Conservation (phyloP, 768 basidiomycete genomes). For the Lactarius hengduanensis region DNA sequence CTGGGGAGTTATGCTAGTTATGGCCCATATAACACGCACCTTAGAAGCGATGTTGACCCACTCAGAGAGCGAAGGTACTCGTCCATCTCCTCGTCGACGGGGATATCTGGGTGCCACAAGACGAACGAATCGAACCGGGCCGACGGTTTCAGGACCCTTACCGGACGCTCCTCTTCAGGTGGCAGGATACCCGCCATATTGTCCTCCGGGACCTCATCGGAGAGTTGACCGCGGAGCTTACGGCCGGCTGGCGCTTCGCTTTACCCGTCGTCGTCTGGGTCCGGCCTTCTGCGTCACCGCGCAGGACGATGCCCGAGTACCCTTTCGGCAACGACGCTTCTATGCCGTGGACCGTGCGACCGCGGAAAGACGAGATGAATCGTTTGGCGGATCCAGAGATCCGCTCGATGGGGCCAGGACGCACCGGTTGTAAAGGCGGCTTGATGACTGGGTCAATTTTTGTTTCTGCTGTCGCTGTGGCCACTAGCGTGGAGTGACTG, state of each 20-base stretch:
- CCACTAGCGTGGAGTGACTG: neutral
- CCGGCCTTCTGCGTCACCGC: conserved; percentile 31
- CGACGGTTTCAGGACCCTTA: conserved; percentile 45
- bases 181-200: conserved; percentile 27
- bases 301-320: conserved; percentile 65
- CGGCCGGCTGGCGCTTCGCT: conserved; percentile 32
- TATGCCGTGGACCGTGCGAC: conserved; percentile 69
- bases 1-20: too few relatives aligned
- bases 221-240: conserved; percentile 32
- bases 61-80: conserved; percentile 70
- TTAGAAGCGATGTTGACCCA: conserved; percentile 66
- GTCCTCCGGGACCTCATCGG: conserved; percentile 28
- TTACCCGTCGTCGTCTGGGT: conserved; percentile 32
- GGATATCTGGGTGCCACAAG: conserved; percentile 75
- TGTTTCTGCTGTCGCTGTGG: neutral
- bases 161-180: conserved; percentile 30
- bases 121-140: conserved; percentile 64
- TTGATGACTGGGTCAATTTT: neutral
- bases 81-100: conserved; percentile 65
- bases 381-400: conserved; percentile 34
- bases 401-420: conserved; percentile 13
- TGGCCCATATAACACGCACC: conserved; percentile 41
- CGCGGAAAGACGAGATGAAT: conserved; percentile 68
- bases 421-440: neutral
- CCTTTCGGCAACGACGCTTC: conserved; percentile 60